These are phyloP conservation scores for Teratosphaeria nubilosa DNA, from an alignment of 2,329 filamentous ascomycete species.

Conservation along the genomic window DNA sequence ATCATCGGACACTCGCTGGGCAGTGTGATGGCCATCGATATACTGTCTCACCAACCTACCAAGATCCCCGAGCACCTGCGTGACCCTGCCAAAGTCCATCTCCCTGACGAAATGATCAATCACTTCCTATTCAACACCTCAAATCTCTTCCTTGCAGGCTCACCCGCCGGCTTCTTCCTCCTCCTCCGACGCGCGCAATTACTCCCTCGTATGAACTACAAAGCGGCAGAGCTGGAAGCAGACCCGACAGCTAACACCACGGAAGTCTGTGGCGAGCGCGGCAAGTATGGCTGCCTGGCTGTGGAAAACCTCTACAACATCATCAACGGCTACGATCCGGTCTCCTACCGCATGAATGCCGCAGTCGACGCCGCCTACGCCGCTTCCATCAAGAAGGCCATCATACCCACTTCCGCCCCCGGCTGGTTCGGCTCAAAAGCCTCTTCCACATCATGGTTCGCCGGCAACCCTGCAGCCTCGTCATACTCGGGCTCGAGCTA, in stretches of 20 bases:
- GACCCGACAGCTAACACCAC: slow-evolving; percentile 48
- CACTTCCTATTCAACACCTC: slow-evolving; percentile 85
- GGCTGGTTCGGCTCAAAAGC: slow-evolving; percentile 31
- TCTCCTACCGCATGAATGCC: slow-evolving; percentile 86
- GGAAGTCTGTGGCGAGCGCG: slow-evolving; percentile 62
- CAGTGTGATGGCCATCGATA: slow-evolving; percentile 87
- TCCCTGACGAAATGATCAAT: slow-evolving; percentile 26
- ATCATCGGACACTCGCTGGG: slow-evolving; percentile 88
- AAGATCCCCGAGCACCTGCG: slow-evolving; percentile 40
- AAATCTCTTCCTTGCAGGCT: slow-evolving; percentile 81
- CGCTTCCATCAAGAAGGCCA: slow-evolving; percentile 62
- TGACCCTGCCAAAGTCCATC: slow-evolving; percentile 20
- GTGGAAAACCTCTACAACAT: slow-evolving; percentile 97
- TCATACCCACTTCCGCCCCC: slow-evolving; percentile 63
- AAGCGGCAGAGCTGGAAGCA: slow-evolving; percentile 18
- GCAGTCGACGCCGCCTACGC: slow-evolving; percentile 77
- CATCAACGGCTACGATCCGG: slow-evolving; percentile 65
- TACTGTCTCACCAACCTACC: slow-evolving; percentile 82
- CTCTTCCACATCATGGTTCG: slow-evolving; percentile 30
- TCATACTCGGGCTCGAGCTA: slow-evolving; percentile 15
- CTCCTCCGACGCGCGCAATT: slow-evolving; percentile 66
- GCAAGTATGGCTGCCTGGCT: slow-evolving; percentile 78
- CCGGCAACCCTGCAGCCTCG: slow-evolving; percentile 15
- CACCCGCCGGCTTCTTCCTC: slow-evolving; percentile 85
- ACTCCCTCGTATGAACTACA: slow-evolving; percentile 62